Base-by-base conservation (phyloP, 768 basidiomycete species). In the Crepidotus variabilis region DNA sequence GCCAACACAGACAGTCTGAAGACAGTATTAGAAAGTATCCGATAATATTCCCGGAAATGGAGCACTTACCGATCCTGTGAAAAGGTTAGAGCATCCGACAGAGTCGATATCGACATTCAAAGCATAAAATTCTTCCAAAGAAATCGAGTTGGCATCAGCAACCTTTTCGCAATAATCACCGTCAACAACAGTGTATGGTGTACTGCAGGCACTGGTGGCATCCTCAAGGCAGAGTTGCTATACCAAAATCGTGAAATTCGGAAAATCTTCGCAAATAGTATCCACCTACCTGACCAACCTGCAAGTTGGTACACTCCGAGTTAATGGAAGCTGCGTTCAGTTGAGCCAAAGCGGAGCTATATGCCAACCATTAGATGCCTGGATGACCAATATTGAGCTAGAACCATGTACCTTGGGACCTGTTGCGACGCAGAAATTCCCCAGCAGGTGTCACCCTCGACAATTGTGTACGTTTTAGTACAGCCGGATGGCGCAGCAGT, bases 91-190 rank as follows among this genome's bases (percentile, higher is more conserved):
- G 70, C 84, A 85, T 9, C 28, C 65, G 8, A 58, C 55, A 28
- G 28, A 28, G 66, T 83, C 71, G 57, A 88, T 62, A 60, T 87
- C 83, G 2, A 81, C 85, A 71, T 88, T 88, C 62, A 23, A 82
- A 74, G 5, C 39, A 11, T 43, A 43, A 11, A 43, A 43, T 48
- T 78, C 75, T 59, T 80, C 72, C 24, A 77, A 74, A n/a, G 72
- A 69, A 11, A 59, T 66, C 65, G 86, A 88, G 61, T 89, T 84
- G 39, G 32, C 13, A 23, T 82, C 74, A 20, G 76, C 81, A 61
- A 85, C 85, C 28, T 56, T 65, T 61, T 83, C 75, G 68, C 85
- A 87, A 47, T 74, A 79, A 64, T 86, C 82, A 6, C 77, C 78
- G 1, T 65, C 11, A 13, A 66, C 59, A 16, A 87, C 79, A 9